Evolutionary conservation across 805 yeast genomes (phyloP), one percentile per base, ranked within the genome.

Genomic region (Metschnikowia kunwiensis): DNA sequence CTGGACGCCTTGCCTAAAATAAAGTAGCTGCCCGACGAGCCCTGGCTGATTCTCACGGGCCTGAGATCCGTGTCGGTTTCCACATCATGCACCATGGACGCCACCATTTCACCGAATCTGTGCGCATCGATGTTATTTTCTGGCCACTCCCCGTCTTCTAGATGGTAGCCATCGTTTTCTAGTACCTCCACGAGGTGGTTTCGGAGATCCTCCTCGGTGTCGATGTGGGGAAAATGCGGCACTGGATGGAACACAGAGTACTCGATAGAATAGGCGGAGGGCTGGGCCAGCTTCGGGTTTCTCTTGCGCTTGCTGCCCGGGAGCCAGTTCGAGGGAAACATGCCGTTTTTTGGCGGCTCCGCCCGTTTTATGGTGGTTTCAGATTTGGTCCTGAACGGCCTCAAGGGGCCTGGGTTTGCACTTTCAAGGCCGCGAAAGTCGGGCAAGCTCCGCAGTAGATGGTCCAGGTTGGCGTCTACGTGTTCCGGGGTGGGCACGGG

Each of bases 11-110:
- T 46, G 18, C 46, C 42, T 12, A 34, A 19, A 1, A 81, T 63
- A 52, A 82, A 82, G 51, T 82, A 82, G 36, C 82, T 75, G 1
- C 89, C 89, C 0, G 85, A 77, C 2, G 86, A 78, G 0, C 89
- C 89, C 13, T 77, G 71, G 17, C 77, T 50, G 5, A 82, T 81
- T 34, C 83, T 57, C 32, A 55, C 50, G 0, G 87, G 85, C 17
- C 58, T 58, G 4, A 73, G 56, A 5, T 65, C 69, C 4, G 28
- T 34, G 9, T 53, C 56, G 3, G 42, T 33, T 23, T 66, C 72
- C n/a, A 80, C 73, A 2, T 79, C 75, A 6, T 53, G 54, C 1
- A 65, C 60, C 0, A 75, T 68, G 23, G 62, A 58, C n/a, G 60
- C 53, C 2, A 80, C 72, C 16, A 75, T 50, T 2, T 31, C 32